phyloP scores from a whole-genome alignment of 352 stramenopile species.

The Globisporangium rhizosaccharum region DNA sequence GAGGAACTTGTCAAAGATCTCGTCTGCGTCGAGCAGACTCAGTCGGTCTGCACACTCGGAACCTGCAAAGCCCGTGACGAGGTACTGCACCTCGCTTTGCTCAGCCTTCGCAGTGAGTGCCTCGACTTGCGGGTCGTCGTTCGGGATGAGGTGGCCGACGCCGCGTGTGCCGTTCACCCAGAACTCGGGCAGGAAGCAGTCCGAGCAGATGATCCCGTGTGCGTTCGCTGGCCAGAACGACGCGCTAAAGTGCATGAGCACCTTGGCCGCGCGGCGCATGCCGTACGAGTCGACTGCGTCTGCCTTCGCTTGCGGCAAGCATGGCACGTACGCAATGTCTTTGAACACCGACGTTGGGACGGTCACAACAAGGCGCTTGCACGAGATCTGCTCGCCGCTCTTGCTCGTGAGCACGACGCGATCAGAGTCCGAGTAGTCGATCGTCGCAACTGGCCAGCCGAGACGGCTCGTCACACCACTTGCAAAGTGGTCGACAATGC shows the following conservation, averaged over 20 bases:
- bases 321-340: conserved; percentile 64
- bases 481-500: conserved; percentile 57
- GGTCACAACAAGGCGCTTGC: conserved; percentile 59
- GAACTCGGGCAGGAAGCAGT: conserved; percentile 80
- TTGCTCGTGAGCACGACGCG: conserved; percentile 53
- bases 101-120: conserved; percentile 10
- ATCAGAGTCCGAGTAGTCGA: conserved; percentile 53
- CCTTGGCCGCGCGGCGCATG: conserved; percentile 73
- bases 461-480: conserved; percentile 43
- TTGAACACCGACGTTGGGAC: conserved; percentile 74
- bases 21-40: conserved; percentile 26
- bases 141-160: conserved; percentile 50
- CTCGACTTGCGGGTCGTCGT: conserved; percentile 33
- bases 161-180: conserved; percentile 75
- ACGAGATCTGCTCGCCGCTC: conserved; percentile 50
- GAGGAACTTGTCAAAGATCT: conserved; percentile 64
- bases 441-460: conserved; percentile 44
- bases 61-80: conserved; percentile 74
- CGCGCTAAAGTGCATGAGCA: conserved; percentile 64
- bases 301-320: conserved; percentile 46
- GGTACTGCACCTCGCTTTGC: conserved; percentile 37
- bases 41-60: conserved; percentile 59
- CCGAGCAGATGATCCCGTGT: conserved; percentile 77
- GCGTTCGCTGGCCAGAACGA: conserved; percentile 68
- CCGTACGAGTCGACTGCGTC: conserved; percentile 58